phyloP scores from a whole-genome alignment of 2,329 filamentous ascomycete species.

The Neofusicoccum umdonicola region DNA sequence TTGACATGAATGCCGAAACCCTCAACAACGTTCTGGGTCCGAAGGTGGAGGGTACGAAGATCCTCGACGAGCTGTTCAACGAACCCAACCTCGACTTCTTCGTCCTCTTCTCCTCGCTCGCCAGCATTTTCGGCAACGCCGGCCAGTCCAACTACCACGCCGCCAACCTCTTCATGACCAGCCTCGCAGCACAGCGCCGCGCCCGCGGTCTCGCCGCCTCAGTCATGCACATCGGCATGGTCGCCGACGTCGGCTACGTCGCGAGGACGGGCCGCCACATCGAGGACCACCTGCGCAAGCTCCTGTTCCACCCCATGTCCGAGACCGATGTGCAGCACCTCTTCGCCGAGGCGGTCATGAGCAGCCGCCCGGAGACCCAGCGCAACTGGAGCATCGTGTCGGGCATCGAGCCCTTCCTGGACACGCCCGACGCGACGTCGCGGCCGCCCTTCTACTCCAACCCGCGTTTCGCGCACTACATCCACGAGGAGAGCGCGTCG shows the following conservation, averaged over 20 bases:
- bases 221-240: conserved; percentile 38
- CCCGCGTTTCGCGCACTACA: conserved; percentile 2
- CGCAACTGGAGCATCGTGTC: neutral
- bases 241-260: conserved; percentile 47
- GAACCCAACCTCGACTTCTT: conserved; percentile 26
- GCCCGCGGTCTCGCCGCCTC: conserved; percentile 40
- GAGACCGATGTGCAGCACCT: conserved; percentile 53
- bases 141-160: conserved; percentile 26
- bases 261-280: neutral
- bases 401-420: neutral
- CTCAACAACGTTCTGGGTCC: conserved; percentile 20
- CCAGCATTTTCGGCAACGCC: conserved; percentile 19
- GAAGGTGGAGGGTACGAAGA: conserved; percentile 21
- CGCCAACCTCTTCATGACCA: conserved; percentile 39
- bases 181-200: conserved; percentile 37
- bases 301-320: conserved; percentile 32
- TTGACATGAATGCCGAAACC: conserved; percentile 10
- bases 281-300: neutral
- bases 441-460: neutral
- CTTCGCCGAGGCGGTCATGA: conserved; percentile 54
- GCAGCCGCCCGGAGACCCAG: too few species aligned
- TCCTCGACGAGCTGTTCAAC: conserved; percentile 22
- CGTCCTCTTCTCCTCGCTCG: conserved; percentile 24
- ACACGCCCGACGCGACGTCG: neutral
- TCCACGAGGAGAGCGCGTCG: neutral